phyloP scores from a whole-genome alignment of 371 early-diverging fungal species.

The Mortierella sp. region DNA sequence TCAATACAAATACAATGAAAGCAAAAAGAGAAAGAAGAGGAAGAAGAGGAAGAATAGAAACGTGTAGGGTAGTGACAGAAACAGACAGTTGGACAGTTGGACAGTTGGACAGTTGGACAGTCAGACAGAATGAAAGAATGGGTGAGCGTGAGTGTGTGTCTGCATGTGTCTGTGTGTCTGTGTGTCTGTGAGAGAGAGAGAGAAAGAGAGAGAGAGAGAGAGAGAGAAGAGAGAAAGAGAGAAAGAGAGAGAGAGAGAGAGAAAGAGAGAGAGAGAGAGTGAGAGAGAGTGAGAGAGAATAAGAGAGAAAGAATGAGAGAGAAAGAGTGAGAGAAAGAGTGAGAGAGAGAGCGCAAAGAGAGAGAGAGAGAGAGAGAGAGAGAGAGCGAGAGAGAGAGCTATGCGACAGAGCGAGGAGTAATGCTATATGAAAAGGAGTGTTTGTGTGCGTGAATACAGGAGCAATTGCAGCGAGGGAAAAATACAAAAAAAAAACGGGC shows the following conservation, averaged over 20 bases:
- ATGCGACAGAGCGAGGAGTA: neutral
- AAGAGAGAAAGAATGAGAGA: constrained; percentile 4
- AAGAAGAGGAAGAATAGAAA: neutral
- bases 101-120: too few species aligned
- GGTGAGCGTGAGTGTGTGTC: too few species aligned
- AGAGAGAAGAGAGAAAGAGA: too few species aligned
- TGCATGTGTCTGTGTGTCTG: too few species aligned
- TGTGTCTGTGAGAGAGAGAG: neutral
- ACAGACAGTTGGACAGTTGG: too few species aligned
- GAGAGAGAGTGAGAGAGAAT: neutral
- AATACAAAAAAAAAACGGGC: neutral
- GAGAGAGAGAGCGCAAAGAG: neutral
- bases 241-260: constrained; percentile 8
- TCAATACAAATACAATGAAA: neutral
- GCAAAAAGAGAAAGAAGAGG: neutral
- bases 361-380: neutral
- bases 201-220: constrained; percentile 4
- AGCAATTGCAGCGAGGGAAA: constrained; percentile 6
- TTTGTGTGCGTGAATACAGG: neutral
- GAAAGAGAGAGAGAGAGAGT: neutral
- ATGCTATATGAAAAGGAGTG: neutral
- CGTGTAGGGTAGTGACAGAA: neutral
- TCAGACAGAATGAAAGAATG: too few species aligned
- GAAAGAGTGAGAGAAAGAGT: constrained; percentile 1
- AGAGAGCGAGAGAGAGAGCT: neutral